Conservation (phyloP, 2,329 filamentous ascomycete species). For the Bisporella sp. region DNA sequence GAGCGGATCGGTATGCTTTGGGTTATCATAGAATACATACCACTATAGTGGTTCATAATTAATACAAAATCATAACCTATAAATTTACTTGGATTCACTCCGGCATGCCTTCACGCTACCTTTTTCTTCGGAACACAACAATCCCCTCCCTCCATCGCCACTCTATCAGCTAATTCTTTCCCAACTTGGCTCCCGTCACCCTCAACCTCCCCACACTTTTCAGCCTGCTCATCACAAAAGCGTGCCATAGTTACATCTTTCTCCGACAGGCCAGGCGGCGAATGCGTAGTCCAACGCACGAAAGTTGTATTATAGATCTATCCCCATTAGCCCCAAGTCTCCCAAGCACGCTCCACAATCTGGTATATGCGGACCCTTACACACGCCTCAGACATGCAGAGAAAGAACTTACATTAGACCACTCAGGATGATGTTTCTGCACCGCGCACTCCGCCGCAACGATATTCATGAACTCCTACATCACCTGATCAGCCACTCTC, state of each 20-base stretch:
- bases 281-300: conserved; percentile 69
- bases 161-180: conserved; percentile 40
- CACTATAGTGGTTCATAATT: conserved; percentile 3
- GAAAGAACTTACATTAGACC: conserved; percentile 55
- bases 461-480: conserved; percentile 69
- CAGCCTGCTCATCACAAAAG: conserved; percentile 49
- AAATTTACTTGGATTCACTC: background rate
- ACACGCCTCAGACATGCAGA: background rate
- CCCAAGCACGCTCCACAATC: background rate
- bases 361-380: background rate
- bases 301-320: conserved; percentile 65
- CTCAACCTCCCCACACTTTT: conserved; percentile 45
- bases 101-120: background rate
- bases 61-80: conserved; percentile 1
- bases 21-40: conserved; percentile 4
- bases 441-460: conserved; percentile 61
- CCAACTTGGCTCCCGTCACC: conserved; percentile 18
- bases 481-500: background rate
- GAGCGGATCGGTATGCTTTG: background rate
- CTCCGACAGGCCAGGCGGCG: conserved; percentile 54
- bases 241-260: conserved; percentile 57
- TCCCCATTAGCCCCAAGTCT: background rate
- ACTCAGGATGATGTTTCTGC: conserved; percentile 68
- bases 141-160: conserved; percentile 39
- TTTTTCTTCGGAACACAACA: conserved; percentile 42